phyloP scores from a whole-genome alignment of 139 green algal species.

The Pseudopediastrum boryanum region DNA sequence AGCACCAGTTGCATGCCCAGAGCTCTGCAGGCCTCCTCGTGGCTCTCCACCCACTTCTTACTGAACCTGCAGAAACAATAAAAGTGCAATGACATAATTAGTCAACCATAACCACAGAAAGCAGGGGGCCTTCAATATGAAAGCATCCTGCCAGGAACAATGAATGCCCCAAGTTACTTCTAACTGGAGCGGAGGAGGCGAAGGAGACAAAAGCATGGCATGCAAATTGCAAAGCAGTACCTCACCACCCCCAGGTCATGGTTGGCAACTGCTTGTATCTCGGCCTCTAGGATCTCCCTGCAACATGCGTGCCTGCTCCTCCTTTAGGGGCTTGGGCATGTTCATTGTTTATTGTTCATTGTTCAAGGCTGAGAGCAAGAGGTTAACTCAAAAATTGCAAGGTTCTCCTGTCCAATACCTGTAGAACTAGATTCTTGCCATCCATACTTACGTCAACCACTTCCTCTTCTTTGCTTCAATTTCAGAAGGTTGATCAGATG shows the following conservation, averaged over 20 bases:
- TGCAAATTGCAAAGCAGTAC: not conserved
- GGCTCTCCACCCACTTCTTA: not conserved
- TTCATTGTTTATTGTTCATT: too few species aligned
- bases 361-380: too few species aligned
- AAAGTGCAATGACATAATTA: not conserved
- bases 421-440: not conserved
- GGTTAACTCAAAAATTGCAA: not conserved
- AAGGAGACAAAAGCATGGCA: not conserved
- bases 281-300: too few species aligned
- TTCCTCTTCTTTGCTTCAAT: not conserved
- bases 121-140: too few species aligned
- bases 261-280: too few species aligned
- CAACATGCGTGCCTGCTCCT: too few species aligned
- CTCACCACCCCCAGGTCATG: too few species aligned
- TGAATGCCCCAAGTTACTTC: too few species aligned
- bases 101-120: too few species aligned
- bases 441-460: not conserved
- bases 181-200: too few species aligned
- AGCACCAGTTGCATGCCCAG: constrained; percentile 11
- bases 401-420: not conserved
- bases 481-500: not conserved
- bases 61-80: not conserved
- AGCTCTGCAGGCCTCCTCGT: not conserved
- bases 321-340: too few species aligned
- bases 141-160: too few species aligned